Evolutionary conservation across 495 filamentous ascomycete species (phyloP), one percentile per base, ranked within the genome.

Genomic region (Penicillium roqueforti): DNA sequence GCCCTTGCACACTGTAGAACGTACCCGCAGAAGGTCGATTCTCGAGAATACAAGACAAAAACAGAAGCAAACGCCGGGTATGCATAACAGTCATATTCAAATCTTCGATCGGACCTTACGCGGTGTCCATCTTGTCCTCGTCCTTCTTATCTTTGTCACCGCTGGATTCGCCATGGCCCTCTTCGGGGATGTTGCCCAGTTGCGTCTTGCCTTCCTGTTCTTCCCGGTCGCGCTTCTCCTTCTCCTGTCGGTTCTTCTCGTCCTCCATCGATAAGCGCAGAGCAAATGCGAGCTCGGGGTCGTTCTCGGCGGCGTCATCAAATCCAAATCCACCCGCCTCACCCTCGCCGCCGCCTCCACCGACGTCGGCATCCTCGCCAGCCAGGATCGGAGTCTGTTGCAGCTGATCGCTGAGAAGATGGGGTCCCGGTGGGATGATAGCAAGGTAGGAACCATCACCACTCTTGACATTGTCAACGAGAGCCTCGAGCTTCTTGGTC

Each of bases 261-360:
- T 97, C 95, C 69, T 99, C 95, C 81, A 95, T 87, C 66, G 89
- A 95, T 88, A 99, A 92, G 55, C 93, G 83, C 67, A 98, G 76
- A n/a, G 95, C 93, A 51, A 98, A 80, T 3, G 93, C 93, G 67
- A 98, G 68, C 67, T 97, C 93, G 26, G 93, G 93, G 68, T 98
- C 93, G 52, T 77, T 68, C 81, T 87, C 55, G 80, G 91, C 74
- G 6, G 72, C 68, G 57, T 76, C 71, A 40, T 77, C 74, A 46
- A 78, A 73, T 36, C 69, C 71, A 57, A 76, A 76, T 87, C 88
- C 68, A 88, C 86, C 61, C 80, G 88, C 73, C 85, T 95, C 68
- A 31, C 80, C 84, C 4, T 80, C 83, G 41, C 68, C 80, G 10
- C 72, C 81, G 32, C 72, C 80, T 28, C 61, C 73, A 10, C 69